Percentiles rank a stretch among this genome's conserved stretches.
phyloP scores from a whole-genome alignment of 2,329 filamentous ascomycete species.

The Orbilia ellipsospora region DNA sequence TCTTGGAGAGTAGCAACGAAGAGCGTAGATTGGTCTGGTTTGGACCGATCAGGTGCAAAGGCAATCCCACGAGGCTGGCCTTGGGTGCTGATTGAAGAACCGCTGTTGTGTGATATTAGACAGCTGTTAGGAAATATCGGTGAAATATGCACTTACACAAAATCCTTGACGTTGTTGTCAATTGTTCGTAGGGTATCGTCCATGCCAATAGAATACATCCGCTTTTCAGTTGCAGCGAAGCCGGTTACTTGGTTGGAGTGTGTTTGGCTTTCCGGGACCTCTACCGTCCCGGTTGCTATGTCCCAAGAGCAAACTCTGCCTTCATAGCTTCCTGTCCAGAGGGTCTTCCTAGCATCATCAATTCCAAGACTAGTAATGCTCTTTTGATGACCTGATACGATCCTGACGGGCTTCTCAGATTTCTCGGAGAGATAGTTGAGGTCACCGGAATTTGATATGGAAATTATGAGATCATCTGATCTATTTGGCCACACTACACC shows the following conservation, averaged over 20 bases:
- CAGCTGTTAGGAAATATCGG: background rate
- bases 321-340: constrained; percentile 93
- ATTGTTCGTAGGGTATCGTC: constrained; percentile 88
- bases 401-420: constrained; percentile 73
- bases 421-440: constrained; percentile 87
- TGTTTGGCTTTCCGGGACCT: constrained; percentile 78
- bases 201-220: constrained; percentile 90
- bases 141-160: constrained; percentile 46
- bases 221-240: constrained; percentile 71
- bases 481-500: constrained; percentile 90
- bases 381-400: constrained; percentile 90
- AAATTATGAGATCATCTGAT: constrained; percentile 87
- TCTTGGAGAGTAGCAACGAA: constrained; percentile 70
- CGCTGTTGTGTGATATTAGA: constrained; percentile 22
- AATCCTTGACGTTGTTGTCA: constrained; percentile 64
- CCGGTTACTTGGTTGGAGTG: constrained; percentile 89
- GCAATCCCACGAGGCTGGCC: constrained; percentile 80
- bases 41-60: constrained; percentile 65
- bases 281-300: constrained; percentile 73
- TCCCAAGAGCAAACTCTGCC: constrained; percentile 90
- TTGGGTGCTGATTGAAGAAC: constrained; percentile 44
- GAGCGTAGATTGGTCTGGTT: constrained; percentile 60
- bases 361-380: constrained; percentile 81
- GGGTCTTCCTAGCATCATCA: constrained; percentile 69
- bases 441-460: constrained; percentile 86